A percentile compares a stretch with the other conserved stretches of the same genome.
phyloP scores from a whole-genome alignment of 2,329 filamentous ascomycete genomes.

The Daldinia sp. region DNA sequence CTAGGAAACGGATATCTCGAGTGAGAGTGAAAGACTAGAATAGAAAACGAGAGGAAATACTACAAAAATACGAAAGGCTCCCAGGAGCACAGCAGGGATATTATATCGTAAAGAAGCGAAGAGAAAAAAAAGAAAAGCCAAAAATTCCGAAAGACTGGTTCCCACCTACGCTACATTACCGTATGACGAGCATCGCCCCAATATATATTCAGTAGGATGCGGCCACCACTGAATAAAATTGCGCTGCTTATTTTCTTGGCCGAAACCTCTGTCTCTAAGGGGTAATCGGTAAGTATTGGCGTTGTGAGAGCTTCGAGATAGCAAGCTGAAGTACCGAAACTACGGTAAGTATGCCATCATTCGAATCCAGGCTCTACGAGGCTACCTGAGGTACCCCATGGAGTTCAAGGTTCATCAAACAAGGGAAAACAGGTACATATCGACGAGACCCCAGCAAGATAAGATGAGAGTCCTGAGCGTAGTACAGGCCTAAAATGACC shows the following conservation, averaged over 20 bases:
- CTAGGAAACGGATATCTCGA: conserved; percentile 1
- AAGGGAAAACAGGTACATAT: conserved; percentile 16
- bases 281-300: conserved; percentile 27
- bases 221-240: conserved; percentile 11
- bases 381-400: conserved; percentile 22
- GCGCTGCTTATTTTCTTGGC: conserved; percentile 30
- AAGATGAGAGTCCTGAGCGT: conserved; percentile 22
- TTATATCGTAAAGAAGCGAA: conserved; percentile 19
- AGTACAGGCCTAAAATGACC: conserved; percentile 11
- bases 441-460: conserved; percentile 24
- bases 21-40: conserved; percentile 3
- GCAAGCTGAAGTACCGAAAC: conserved; percentile 15
- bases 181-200: conserved; percentile 25
- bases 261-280: conserved; percentile 35
- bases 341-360: conserved; percentile 9
- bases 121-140: conserved; percentile 23
- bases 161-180: conserved; percentile 15
- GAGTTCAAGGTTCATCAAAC: conserved; percentile 23
- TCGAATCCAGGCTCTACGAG: conserved; percentile 10
- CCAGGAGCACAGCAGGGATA: conserved; percentile 29
- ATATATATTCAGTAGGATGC: conserved; percentile 31
- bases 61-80: conserved; percentile 22
- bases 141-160: conserved; percentile 30
- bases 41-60: conserved; percentile 7
- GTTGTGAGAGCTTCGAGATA: conserved; percentile 26